Conservation (phyloP, 2,329 filamentous ascomycete genomes). For the Fusarium brevicatenulatum region DNA sequence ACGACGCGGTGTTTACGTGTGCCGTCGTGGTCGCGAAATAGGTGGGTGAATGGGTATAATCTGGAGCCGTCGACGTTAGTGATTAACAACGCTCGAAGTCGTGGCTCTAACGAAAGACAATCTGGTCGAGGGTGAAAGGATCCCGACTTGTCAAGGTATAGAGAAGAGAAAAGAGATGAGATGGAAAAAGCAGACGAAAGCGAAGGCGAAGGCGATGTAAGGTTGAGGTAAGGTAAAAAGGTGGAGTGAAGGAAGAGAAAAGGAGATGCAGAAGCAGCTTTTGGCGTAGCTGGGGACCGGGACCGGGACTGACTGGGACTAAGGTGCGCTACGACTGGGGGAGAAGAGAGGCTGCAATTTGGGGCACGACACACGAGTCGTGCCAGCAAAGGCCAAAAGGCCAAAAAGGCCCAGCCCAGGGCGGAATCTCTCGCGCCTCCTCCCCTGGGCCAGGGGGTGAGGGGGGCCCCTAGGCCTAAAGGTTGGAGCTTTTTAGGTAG, state of each 20-base stretch:
- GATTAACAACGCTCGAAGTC: slow-evolving; percentile 33
- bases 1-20: slow-evolving; percentile 33
- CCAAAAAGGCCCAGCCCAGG: slow-evolving; percentile 44
- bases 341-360: slow-evolving; percentile 44
- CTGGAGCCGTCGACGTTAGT: slow-evolving; percentile 32
- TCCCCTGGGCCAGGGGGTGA: slow-evolving; percentile 45
- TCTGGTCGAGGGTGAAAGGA: slow-evolving; percentile 16
- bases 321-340: slow-evolving; percentile 17
- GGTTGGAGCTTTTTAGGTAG: slow-evolving; percentile 21
- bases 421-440: slow-evolving; percentile 46
- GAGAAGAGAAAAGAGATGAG: slow-evolving; percentile 38
- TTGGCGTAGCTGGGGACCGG: slow-evolving; percentile 39
- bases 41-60: not conserved
- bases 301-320: not conserved
- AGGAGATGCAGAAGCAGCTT: slow-evolving; percentile 46
- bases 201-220: slow-evolving; percentile 39
- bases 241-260: slow-evolving; percentile 45
- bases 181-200: slow-evolving; percentile 29
- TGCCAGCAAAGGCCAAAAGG: slow-evolving; percentile 46
- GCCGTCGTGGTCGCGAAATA: slow-evolving; percentile 31
- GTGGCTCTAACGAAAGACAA: slow-evolving; percentile 35
- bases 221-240: slow-evolving; percentile 32
- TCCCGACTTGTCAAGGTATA: slow-evolving; percentile 35
- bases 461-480: slow-evolving; percentile 28
- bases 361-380: slow-evolving; percentile 47